Evolutionary conservation across 257 asterid genomes (phyloP).

Genomic region (Fraxinus quadrangulata): DNA sequence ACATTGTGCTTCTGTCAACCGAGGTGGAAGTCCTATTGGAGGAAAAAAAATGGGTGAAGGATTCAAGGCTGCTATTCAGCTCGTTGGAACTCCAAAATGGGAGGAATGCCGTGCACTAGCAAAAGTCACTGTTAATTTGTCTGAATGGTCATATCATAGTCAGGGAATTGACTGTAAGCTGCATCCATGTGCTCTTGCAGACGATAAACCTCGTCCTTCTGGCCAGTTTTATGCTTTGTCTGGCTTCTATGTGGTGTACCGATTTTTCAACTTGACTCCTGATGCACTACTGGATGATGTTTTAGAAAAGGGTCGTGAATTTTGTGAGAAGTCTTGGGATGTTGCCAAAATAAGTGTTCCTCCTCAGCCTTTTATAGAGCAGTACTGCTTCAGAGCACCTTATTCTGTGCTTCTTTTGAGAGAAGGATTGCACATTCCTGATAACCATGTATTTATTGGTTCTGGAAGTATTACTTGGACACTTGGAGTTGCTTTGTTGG

Average conservation of each 20-base stretch:
- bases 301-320: conserved; percentile 73
- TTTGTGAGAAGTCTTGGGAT: conserved; percentile 76
- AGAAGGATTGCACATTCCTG: conserved; percentile 91
- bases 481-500: conserved; percentile 89
- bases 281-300: conserved; percentile 72
- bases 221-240: conserved; percentile 94
- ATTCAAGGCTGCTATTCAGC: conserved; percentile 54
- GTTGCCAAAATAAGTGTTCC: conserved; percentile 74
- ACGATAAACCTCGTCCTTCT: conserved; percentile 69
- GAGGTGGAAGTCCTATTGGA: conserved; percentile 51
- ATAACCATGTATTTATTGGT: conserved; percentile 61
- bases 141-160: conserved; percentile 73
- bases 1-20: conserved; percentile 54
- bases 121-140: conserved; percentile 68
- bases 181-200: conserved; percentile 86
- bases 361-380: conserved; percentile 96
- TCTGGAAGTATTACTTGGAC: conserved; percentile 99
- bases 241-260: conserved; percentile 87
- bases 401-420: conserved; percentile 73
- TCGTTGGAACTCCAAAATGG: conserved; percentile 87
- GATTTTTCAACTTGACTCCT: conserved; percentile 65
- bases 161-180: conserved; percentile 70
- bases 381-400: conserved; percentile 96
- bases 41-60: conserved; percentile 43
- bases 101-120: conserved; percentile 84